Evolutionary conservation across 768 basidiomycete genomes (phyloP).

Genomic region (Lactarius quietus): DNA sequence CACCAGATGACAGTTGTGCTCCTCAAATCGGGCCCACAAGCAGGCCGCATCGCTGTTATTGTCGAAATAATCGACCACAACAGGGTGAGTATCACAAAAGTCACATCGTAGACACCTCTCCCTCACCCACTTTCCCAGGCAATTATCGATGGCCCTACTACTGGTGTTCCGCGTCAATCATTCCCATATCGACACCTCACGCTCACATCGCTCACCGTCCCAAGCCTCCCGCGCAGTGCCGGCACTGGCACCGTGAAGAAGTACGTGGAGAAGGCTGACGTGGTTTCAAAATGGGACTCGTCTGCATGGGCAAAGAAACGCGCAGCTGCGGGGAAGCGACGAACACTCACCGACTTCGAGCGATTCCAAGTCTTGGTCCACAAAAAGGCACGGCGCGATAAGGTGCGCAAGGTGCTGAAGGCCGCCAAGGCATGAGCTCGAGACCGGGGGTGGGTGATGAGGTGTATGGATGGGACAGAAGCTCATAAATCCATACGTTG

Average conservation of each 20-base stretch:
- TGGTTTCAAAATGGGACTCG: constrained; percentile 84
- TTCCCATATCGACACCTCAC: constrained; percentile 90
- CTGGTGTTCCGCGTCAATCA: constrained; percentile 87
- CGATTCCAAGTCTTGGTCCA: constrained; percentile 84
- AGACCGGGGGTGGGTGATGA: not conserved
- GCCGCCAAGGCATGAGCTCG: constrained; percentile 50
- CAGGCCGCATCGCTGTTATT: constrained; percentile 92
- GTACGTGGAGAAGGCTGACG: constrained; percentile 80
- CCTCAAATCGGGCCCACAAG: constrained; percentile 80
- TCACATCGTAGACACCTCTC: not conserved
- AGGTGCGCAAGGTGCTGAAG: constrained; percentile 63
- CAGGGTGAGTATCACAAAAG: constrained; percentile 55
- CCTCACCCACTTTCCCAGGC: constrained; percentile 51
- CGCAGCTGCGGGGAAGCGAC: constrained; percentile 65
- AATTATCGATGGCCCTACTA: constrained; percentile 90
- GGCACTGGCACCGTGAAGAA: constrained; percentile 81
- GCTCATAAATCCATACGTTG: not conserved
- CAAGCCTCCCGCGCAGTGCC: constrained; percentile 82
- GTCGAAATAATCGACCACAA: constrained; percentile 99
- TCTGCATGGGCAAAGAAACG: constrained; percentile 88
- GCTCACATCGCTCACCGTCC: constrained; percentile 82
- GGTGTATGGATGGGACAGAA: not conserved
- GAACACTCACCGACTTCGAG: constrained; percentile 83
- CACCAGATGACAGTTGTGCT: constrained; percentile 67
- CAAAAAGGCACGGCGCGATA: constrained; percentile 85